These are phyloP conservation scores for Suillus subluteus DNA, from an alignment of 768 basidiomycete genomes.

Conservation along the genomic window DNA sequence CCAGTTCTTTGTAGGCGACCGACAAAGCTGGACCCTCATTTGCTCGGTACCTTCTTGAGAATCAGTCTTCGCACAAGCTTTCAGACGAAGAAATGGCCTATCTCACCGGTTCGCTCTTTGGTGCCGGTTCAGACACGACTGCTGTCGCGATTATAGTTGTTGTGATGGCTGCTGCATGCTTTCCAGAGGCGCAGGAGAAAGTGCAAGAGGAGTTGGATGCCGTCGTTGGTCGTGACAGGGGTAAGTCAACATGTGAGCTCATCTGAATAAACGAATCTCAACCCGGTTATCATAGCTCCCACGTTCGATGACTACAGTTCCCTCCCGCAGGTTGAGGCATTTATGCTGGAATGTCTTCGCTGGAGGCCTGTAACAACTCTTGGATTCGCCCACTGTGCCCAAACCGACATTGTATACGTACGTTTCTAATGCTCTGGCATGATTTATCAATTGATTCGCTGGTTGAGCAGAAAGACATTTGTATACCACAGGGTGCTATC, in stretches of 20 bases:
- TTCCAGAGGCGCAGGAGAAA: constrained; percentile 51
- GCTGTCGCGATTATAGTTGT: constrained; percentile 59
- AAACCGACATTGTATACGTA: constrained; percentile 67
- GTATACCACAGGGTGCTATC: constrained; percentile 40
- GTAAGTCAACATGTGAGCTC: constrained; percentile 16
- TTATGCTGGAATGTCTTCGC: constrained; percentile 43
- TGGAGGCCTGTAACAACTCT: constrained; percentile 44
- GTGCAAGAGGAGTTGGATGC: constrained; percentile 60
- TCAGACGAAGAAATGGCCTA: constrained; percentile 63
- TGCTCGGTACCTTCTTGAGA: constrained; percentile 59
- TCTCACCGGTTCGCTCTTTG: constrained; percentile 66
- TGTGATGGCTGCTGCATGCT: constrained; percentile 60
- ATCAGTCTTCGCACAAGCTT: constrained; percentile 55
- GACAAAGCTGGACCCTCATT: constrained; percentile 46
- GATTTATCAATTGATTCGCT: not conserved
- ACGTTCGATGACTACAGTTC: constrained; percentile 42
- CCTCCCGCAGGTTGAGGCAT: constrained; percentile 44
- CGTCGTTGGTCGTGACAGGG: constrained; percentile 49
- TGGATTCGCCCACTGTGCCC: constrained; percentile 68
- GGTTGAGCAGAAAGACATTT: constrained; percentile 33
- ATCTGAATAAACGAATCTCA: constrained; percentile 3
- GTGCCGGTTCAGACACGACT: constrained; percentile 69
- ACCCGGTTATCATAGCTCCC: constrained; percentile 33
- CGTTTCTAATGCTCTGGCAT: constrained; percentile 11
- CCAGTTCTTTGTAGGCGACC: constrained; percentile 17